A percentile compares a stretch with the other conserved stretches of the same genome.
Conservation (phyloP, 75 land plant genomes). For the Cupressus sempervirens region DNA sequence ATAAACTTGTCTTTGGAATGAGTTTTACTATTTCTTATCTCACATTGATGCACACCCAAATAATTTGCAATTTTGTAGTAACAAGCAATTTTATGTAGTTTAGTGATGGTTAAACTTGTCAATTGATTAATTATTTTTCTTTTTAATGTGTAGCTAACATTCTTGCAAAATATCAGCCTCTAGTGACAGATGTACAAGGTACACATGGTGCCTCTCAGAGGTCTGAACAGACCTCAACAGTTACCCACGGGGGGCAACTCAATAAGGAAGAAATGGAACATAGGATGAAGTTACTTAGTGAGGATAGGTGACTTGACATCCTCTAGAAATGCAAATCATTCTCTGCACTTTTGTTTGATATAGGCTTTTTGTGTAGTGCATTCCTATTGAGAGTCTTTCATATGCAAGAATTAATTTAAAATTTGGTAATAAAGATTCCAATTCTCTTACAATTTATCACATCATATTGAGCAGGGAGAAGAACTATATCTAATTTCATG, state of each 20-base stretch:
- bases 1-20: too few species aligned
- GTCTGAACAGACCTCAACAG: conserved; percentile 20
- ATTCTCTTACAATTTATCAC: not conserved
- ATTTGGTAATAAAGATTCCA: not conserved
- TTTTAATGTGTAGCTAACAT: conserved; percentile 16
- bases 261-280: conserved; percentile 51
- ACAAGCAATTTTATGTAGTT: not conserved
- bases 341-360: not conserved
- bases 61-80: not conserved
- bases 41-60: not conserved
- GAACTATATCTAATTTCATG: not conserved
- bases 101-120: not conserved
- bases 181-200: not conserved
- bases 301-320: conserved; percentile 33
- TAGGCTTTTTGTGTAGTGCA: not conserved
- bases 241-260: conserved; percentile 37
- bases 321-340: not conserved
- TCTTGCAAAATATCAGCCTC: conserved; percentile 20
- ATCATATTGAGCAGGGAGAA: not conserved
- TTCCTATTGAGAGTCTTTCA: not conserved
- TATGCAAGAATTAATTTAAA: not conserved
- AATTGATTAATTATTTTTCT: not conserved
- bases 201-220: conserved; percentile 14
- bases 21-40: too few species aligned
- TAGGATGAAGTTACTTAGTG: conserved; percentile 44